Evolutionary conservation across 345 rosid species (phyloP).

Genomic region (Syzygium oleosum): DNA sequence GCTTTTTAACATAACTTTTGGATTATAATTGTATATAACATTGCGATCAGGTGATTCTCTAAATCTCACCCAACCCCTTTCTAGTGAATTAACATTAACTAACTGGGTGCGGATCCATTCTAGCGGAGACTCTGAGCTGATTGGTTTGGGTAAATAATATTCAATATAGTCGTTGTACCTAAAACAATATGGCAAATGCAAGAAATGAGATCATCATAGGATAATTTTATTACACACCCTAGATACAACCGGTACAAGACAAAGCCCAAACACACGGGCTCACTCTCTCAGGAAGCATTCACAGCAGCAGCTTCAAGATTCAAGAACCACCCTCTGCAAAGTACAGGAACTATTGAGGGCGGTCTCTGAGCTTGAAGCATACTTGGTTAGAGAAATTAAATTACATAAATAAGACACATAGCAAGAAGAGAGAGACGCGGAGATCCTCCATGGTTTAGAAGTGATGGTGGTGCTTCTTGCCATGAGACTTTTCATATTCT

Average conservation of each 20-base stretch:
- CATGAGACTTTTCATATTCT: constrained; percentile 25
- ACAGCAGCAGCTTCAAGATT: neutral
- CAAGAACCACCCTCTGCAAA: neutral
- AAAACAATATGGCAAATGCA: neutral
- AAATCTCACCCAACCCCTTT: neutral
- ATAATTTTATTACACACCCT: neutral
- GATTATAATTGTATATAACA: neutral
- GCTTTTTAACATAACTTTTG: neutral
- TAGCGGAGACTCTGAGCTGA: neutral
- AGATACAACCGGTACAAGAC: neutral
- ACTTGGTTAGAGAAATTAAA: neutral
- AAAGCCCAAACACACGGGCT: neutral
- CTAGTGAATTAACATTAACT: neutral
- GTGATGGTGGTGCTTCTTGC: constrained; percentile 22
- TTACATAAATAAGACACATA: neutral
- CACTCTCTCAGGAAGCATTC: neutral
- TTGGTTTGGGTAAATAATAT: neutral
- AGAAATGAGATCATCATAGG: neutral
- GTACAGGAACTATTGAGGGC: neutral
- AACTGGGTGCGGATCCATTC: neutral
- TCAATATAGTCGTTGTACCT: neutral
- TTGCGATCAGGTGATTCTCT: neutral
- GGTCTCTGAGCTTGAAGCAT: neutral
- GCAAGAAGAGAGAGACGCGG: neutral
- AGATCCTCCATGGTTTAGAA: neutral